Percentiles rank a stretch among this genome's conserved stretches.
Conservation (phyloP, 2,329 filamentous ascomycete genomes). For the Xylariales sp. region DNA sequence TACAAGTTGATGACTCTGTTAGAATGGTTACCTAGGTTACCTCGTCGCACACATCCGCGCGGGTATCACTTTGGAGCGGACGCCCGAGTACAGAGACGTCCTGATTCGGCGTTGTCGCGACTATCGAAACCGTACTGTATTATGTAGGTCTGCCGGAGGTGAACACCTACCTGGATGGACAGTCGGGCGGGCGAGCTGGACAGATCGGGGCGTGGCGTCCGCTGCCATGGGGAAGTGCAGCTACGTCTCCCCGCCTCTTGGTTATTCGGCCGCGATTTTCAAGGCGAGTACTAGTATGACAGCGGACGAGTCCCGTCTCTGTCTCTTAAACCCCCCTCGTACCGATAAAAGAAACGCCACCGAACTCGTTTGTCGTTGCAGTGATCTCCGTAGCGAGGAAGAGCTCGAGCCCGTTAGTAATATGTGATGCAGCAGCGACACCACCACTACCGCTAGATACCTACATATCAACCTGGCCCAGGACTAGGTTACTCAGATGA, state of each 20-base stretch:
- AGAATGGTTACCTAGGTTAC: background rate
- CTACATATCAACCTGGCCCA: conserved; percentile 22
- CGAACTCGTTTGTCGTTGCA: background rate
- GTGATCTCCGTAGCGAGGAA: conserved; percentile 6
- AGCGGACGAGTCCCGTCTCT: conserved; percentile 10
- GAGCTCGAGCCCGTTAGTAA: conserved; percentile 12
- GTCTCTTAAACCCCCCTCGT: conserved; percentile 1
- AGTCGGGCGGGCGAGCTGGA: conserved; percentile 21
- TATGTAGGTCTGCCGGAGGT: background rate
- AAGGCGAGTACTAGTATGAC: background rate
- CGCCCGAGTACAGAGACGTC: background rate
- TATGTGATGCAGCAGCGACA: conserved; percentile 5
- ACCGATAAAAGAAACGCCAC: conserved; percentile 13
- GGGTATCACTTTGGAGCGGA: conserved; percentile 24
- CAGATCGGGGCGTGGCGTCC: conserved; percentile 22
- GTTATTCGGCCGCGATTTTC: background rate
- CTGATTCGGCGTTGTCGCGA: conserved; percentile 13
- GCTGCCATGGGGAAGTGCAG: conserved; percentile 5
- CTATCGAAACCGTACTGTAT: conserved; percentile 11
- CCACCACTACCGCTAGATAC: conserved; percentile 3
- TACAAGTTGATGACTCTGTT: background rate
- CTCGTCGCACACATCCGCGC: conserved; percentile 21
- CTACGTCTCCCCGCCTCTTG: conserved; percentile 8
- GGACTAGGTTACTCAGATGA: conserved; percentile 23
- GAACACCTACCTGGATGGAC: conserved; percentile 5